These are phyloP conservation scores for Xylaria polymorpha DNA, from an alignment of 2,329 filamentous ascomycete genomes.

Conservation along the genomic window DNA sequence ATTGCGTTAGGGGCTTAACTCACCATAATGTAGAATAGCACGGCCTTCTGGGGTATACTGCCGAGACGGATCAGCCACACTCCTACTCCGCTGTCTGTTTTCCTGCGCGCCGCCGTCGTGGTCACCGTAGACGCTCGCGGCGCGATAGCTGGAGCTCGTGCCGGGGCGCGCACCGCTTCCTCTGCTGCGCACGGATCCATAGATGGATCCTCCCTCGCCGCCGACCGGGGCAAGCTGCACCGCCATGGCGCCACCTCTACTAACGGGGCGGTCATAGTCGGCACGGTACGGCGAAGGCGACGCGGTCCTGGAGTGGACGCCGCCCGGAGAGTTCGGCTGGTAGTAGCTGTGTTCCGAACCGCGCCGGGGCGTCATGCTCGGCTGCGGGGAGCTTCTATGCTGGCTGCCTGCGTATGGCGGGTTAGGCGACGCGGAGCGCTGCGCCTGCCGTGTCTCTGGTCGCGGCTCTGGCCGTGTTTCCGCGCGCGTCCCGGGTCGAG, in stretches of 20 bases:
- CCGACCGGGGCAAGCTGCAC: slow-evolving; percentile 72
- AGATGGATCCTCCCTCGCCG: slow-evolving; percentile 67
- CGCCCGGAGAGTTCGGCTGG: slow-evolving; percentile 63
- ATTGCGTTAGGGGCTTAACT: slow-evolving; percentile 55
- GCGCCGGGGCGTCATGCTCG: slow-evolving; percentile 57
- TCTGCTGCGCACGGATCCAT: slow-evolving; percentile 58
- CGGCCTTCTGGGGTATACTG: slow-evolving; percentile 88
- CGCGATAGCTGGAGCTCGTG: slow-evolving; percentile 56
- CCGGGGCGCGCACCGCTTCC: slow-evolving; percentile 61
- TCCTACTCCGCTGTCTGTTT: slow-evolving; percentile 77
- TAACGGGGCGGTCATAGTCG: slow-evolving; percentile 62
- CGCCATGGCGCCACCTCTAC: slow-evolving; percentile 68
- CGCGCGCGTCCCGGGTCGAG: slow-evolving; percentile 66
- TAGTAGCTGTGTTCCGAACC: slow-evolving; percentile 63
- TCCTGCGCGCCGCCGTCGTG: slow-evolving; percentile 56
- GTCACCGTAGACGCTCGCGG: slow-evolving; percentile 69
- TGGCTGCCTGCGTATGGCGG: slow-evolving; percentile 42
- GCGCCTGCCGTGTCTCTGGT: slow-evolving; percentile 54
- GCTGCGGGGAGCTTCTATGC: slow-evolving; percentile 53
- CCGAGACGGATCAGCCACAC: slow-evolving; percentile 82
- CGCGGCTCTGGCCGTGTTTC: slow-evolving; percentile 54
- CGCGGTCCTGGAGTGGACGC: slow-evolving; percentile 56
- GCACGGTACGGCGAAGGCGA: slow-evolving; percentile 61
- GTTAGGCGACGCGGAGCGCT: slow-evolving; percentile 47
- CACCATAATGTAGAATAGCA: slow-evolving; percentile 93